Base-by-base conservation (phyloP, 2,329 filamentous ascomycete species). In the Ascochyta viciae-villosae region DNA sequence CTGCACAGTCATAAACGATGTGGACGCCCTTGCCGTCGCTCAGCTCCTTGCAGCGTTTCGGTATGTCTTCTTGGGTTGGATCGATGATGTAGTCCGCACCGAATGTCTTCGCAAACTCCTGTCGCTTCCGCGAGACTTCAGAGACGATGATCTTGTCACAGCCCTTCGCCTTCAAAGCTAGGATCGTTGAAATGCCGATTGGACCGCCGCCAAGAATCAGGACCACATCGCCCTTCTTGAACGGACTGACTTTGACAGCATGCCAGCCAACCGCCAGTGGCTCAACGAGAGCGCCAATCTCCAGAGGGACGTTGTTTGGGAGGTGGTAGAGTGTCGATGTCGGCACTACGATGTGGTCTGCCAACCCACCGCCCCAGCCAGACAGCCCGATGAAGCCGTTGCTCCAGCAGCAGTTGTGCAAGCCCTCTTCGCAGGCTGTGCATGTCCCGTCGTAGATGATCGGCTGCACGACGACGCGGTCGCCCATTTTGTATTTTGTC, bases 241-340 rank as follows among this genome's bases (percentile, higher is more conserved):
- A 82, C 0, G 79, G 78, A 34, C 80, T 81, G 48, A 80, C 76
- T 42, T 80, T 79, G 31, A 85, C 80, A 2, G 82, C 82, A 61
- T 85, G 83, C 81, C 82, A 85, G 16, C 80, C 83, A 1, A 85
- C 83, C 4, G 82, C 77, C 0, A 85, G 72, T 2, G 83, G 83
- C 63, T 85, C 83, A 40, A 84, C 76, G 27, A 85, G 74, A 0
- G 83, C 83, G 56, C 77, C 81, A 23, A 83, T 74, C 41, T 85
- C 81, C 13, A 85, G 68, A 3, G 78, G 74, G 1, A 85, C 78
- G 42, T 81, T 82, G 52, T 82, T 79, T 4, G 82, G 82, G 4
- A 84, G 69, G 34, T 77, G 73, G 67, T 80, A 79, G 4, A 82
- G 62, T 16, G 77, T 74, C 35, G 77, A 75, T 50, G 78, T 77